These are phyloP conservation scores for Psilocybe cubensis DNA, from an alignment of 768 basidiomycete species.

Conservation along the genomic window DNA sequence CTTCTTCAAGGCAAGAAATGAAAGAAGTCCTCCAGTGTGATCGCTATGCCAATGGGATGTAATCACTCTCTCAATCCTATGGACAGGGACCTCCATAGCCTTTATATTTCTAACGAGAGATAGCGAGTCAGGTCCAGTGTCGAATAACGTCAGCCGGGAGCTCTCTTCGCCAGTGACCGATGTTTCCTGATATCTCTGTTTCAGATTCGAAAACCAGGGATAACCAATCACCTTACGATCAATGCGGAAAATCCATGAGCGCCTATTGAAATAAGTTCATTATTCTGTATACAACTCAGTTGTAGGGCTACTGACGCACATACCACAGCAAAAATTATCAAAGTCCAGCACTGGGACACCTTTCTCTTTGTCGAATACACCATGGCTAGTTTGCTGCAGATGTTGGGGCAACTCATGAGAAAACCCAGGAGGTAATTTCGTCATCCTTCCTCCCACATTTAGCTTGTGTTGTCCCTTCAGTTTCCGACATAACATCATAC, in stretches of 20 bases:
- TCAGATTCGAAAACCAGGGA: neutral
- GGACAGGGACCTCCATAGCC: constrained; percentile 58
- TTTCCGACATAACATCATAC: constrained; percentile 33
- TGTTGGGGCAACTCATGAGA: constrained; percentile 72
- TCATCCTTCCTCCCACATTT: constrained; percentile 56
- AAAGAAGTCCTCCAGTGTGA: constrained; percentile 74
- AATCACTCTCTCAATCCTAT: constrained; percentile 62
- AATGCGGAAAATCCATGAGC: constrained; percentile 87
- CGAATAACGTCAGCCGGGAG: constrained; percentile 69
- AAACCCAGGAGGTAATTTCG: constrained; percentile 78
- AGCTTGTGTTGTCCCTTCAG: neutral
- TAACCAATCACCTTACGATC: constrained; percentile 51
- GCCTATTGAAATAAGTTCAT: constrained; percentile 39
- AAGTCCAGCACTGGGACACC: constrained; percentile 73
- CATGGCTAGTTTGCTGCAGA: constrained; percentile 49
- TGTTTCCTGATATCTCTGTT: constrained; percentile 53
- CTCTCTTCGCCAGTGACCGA: constrained; percentile 43
- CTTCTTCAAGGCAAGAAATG: constrained; percentile 56
- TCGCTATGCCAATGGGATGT: constrained; percentile 85
- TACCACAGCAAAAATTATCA: constrained; percentile 66
- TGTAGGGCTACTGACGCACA: constrained; percentile 6
- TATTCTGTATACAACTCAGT: neutral
- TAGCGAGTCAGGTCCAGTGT: constrained; percentile 80
- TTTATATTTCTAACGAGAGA: constrained; percentile 75
- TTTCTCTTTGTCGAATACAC: constrained; percentile 41